phyloP scores from a whole-genome alignment of 768 basidiomycete species.

The Lyophyllum decastes region DNA sequence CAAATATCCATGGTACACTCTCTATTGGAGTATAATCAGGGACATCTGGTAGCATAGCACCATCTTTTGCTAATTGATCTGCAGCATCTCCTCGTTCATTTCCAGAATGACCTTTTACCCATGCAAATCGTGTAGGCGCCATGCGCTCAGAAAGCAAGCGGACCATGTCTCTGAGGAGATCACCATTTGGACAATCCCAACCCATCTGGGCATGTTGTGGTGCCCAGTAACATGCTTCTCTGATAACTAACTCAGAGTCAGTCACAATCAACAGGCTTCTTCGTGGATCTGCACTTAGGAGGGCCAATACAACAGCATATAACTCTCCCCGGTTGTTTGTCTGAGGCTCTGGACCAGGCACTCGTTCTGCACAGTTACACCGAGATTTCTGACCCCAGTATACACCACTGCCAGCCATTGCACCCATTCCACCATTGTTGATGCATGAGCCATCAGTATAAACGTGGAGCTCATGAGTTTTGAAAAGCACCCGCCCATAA shows the following conservation, averaged over 20 bases:
- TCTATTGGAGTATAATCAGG: background rate
- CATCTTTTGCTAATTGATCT: background rate
- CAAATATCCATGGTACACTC: background rate
- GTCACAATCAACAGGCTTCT: background rate
- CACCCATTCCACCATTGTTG: no score
- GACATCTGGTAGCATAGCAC: background rate
- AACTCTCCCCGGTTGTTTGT: background rate
- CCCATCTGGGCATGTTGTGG: slow-evolving; percentile 31
- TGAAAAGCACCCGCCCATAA: no score
- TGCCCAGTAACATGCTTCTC: slow-evolving; percentile 35
- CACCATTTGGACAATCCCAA: no score
- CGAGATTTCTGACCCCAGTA: background rate
- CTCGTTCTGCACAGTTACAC: background rate
- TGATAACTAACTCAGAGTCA: slow-evolving; percentile 20
- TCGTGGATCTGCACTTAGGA: background rate
- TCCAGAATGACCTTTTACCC: slow-evolving; percentile 3
- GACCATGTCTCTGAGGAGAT: slow-evolving; percentile 28
- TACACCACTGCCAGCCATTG: background rate
- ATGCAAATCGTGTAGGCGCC: background rate
- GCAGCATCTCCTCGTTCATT: background rate
- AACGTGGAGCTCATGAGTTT: no score
- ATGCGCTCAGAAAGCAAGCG: background rate
- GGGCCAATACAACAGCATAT: background rate
- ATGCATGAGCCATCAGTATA: no score
- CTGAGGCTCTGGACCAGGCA: background rate